Base-by-base conservation (phyloP, 2,329 filamentous ascomycete species). In the Akanthomyces muscarius region DNA sequence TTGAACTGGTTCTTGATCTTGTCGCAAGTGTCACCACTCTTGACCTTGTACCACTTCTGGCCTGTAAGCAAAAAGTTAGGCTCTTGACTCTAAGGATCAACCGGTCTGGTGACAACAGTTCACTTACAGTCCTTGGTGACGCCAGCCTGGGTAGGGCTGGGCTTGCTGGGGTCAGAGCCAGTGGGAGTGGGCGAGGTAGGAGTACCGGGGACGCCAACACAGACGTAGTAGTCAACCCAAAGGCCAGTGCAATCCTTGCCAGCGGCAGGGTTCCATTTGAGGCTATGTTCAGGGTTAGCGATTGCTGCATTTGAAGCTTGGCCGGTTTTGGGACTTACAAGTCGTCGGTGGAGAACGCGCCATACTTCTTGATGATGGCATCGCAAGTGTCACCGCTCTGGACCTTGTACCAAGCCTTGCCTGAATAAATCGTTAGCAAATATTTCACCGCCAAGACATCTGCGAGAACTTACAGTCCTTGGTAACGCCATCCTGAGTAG, bases 331-430 rank as follows among this genome's bases (percentile, higher is more conserved):
- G 10, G 6, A 64, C 47, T 33, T 59, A 50, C 25, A 65, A 55
- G 30, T 61, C 38, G 21, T 41, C n/a, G 36, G 63, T 42, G 30
- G 61, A 53, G 18, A 65, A 76, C 78, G 54, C 72, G 81, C 66
- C 52, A 33, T 53, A 55, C 45, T 59, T 51, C 42, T 56, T 54
- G 50, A 63, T 55, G n/a, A 65, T 57, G 33, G 11, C 59, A 50
- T 62, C 59, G 62, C 64, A 65, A 33, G 59, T 62, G 33, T 65
- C 64, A 36, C 62, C 62, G 13, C 50, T 57, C 57, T 56, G 28
- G 8, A 63, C 62, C 50, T 59, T 64, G 58, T 65, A 64, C 56
- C 42, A 66, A 41, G 54, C 57, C 28, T 63, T 52, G 60, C 65
- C 57, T 60, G 5, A 18, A 16, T 11, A 8, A 7, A 25, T 2